Evolutionary conservation across 495 filamentous ascomycete genomes (phyloP).

Genomic region (Xanthoparmelia taractica): DNA sequence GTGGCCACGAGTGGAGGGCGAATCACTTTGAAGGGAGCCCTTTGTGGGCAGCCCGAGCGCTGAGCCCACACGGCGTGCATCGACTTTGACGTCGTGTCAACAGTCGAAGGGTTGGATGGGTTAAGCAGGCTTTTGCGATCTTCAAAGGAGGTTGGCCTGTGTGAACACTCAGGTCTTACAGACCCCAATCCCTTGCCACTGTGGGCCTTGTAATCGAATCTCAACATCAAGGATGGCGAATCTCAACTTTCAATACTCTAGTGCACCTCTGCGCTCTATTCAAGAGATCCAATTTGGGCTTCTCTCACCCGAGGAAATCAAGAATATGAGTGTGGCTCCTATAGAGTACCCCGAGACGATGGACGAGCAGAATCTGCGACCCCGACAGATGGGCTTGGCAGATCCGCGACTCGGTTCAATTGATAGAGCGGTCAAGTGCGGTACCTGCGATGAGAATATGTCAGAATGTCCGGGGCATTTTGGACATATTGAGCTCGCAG

Average conservation of each 20-base stretch:
- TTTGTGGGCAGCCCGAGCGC: constrained; percentile 18
- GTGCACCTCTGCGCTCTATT: constrained; percentile 89
- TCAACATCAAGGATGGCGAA: constrained; percentile 70
- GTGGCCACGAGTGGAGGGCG: constrained; percentile 10
- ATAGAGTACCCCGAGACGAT: constrained; percentile 96
- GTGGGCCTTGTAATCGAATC: constrained; percentile 8
- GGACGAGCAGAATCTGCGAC: constrained; percentile 85
- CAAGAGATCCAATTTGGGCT: constrained; percentile 99
- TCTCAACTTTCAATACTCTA: constrained; percentile 83
- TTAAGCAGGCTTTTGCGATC: constrained; percentile 14
- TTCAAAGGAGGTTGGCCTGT: constrained; percentile 5
- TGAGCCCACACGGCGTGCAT: background rate
- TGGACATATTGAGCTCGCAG: constrained; percentile 92
- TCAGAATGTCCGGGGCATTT: constrained; percentile 95
- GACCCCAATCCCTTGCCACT: constrained; percentile 5
- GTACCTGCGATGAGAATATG: constrained; percentile 89
- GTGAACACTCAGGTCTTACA: constrained; percentile 6
- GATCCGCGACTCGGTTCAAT: constrained; percentile 92
- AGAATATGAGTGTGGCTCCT: constrained; percentile 88
- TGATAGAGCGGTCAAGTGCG: constrained; percentile 87
- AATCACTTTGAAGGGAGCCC: constrained; percentile 18
- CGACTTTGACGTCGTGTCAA: constrained; percentile 15
- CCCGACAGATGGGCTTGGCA: constrained; percentile 82
- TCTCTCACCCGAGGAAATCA: constrained; percentile 93
- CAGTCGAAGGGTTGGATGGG: constrained; percentile 15